phyloP scores from a whole-genome alignment of 495 filamentous ascomycete genomes.

The Saxophila tyrrhenica region DNA sequence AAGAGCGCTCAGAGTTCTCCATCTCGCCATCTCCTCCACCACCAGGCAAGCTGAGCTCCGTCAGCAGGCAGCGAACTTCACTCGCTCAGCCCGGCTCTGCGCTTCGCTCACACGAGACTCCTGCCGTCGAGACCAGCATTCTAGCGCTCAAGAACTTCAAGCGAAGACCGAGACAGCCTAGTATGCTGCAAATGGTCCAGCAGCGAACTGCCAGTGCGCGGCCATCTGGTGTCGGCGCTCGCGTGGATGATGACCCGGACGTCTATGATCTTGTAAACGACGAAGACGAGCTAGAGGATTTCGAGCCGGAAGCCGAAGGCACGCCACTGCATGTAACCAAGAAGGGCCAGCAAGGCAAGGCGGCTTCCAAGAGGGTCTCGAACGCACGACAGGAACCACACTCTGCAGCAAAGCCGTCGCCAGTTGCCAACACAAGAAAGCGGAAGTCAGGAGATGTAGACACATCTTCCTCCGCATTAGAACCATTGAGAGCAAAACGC shows the following conservation, averaged over 20 bases:
- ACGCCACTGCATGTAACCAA: conserved; percentile 7
- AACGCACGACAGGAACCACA: background rate
- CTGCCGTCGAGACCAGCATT: conserved; percentile 46
- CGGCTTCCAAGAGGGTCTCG: background rate
- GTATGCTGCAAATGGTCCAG: conserved; percentile 54
- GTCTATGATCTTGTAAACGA: conserved; percentile 8
- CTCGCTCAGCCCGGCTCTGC: conserved; percentile 7
- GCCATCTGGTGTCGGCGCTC: conserved; percentile 4
- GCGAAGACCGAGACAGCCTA: conserved; percentile 53
- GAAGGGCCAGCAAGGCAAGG: background rate
- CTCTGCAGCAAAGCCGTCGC: background rate
- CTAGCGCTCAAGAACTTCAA: conserved; percentile 46
- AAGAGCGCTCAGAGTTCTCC: conserved; percentile 8
- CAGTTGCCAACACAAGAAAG: background rate
- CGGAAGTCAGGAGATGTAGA: conserved; percentile 8
- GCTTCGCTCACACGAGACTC: conserved; percentile 26
- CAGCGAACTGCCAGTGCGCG: conserved; percentile 19
- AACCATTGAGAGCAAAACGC: conserved; percentile 8
- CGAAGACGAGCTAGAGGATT: conserved; percentile 33
- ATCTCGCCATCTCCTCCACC: conserved; percentile 12
- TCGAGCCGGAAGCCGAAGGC: conserved; percentile 19
- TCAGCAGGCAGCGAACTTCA: conserved; percentile 3
- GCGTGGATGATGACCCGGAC: conserved; percentile 2
- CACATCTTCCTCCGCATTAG: background rate
- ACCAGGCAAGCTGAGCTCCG: conserved; percentile 3